Evolutionary conservation across 1,139 yeast genomes (phyloP).

Genomic region (Blastobotrys raffinosifermentans): DNA sequence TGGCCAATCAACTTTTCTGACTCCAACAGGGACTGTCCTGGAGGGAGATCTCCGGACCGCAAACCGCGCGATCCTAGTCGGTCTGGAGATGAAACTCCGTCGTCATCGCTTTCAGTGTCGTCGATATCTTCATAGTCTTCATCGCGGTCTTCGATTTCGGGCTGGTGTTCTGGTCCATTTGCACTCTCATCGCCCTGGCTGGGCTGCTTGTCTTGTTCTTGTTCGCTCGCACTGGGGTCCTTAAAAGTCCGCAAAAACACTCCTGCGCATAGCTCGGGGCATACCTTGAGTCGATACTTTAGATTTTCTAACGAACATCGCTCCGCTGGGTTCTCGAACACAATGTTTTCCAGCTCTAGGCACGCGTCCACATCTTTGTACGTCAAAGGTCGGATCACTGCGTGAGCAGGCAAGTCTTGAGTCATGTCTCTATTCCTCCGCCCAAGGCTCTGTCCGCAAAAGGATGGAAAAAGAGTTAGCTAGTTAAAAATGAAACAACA

Average conservation of each 20-base stretch:
- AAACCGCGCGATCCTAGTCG: slow-evolving; percentile 3
- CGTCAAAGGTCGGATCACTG: slow-evolving; percentile 78
- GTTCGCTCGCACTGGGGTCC: slow-evolving; percentile 8
- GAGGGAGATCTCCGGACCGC: slow-evolving; percentile 39
- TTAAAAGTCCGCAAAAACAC: slow-evolving; percentile 67
- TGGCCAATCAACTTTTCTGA: slow-evolving; percentile 77
- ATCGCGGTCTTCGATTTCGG: slow-evolving; percentile 18
- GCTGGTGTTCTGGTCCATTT: not conserved
- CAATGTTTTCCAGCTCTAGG: slow-evolving; percentile 54
- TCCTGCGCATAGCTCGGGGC: slow-evolving; percentile 91
- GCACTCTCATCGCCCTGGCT: not conserved
- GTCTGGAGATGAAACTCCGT: slow-evolving; percentile 6
- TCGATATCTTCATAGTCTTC: slow-evolving; percentile 22
- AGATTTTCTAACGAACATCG: slow-evolving; percentile 60
- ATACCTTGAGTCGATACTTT: slow-evolving; percentile 62
- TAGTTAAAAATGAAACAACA: too few relatives aligned
- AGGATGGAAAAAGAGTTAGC: too few relatives aligned
- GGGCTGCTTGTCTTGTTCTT: slow-evolving; percentile 11
- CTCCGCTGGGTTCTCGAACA: slow-evolving; percentile 57
- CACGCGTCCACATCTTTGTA: slow-evolving; percentile 63
- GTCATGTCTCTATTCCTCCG: too few relatives aligned
- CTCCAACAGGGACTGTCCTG: slow-evolving; percentile 23
- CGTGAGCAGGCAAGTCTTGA: slow-evolving; percentile 46
- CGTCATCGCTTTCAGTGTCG: slow-evolving; percentile 31
- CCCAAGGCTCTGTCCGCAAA: too few relatives aligned